phyloP scores from a whole-genome alignment of 2,329 filamentous ascomycete genomes.

The Penicillium sp. region DNA sequence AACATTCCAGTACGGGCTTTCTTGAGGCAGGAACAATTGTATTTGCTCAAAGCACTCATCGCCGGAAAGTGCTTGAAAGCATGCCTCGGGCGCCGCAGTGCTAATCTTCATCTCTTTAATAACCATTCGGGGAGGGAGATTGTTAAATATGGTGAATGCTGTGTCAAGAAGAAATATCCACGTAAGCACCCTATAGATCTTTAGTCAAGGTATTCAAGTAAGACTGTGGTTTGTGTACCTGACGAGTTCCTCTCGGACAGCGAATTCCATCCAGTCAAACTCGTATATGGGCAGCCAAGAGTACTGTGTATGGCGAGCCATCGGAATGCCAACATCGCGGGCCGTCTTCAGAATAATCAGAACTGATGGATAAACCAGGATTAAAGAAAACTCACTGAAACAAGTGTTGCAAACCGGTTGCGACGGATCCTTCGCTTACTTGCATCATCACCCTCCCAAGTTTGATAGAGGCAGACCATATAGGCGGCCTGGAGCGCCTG shows the following conservation, averaged over 20 bases:
- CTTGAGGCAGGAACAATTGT: constrained; percentile 20
- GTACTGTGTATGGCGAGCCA: constrained; percentile 35
- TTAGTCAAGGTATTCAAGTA: neutral
- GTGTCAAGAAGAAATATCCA: constrained; percentile 47
- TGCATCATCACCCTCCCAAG: constrained; percentile 44
- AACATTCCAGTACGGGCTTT: constrained; percentile 25
- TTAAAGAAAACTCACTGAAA: constrained; percentile 38
- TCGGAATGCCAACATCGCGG: constrained; percentile 37
- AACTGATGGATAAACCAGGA: neutral
- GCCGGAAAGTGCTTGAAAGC: constrained; percentile 43
- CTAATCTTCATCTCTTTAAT: constrained; percentile 47
- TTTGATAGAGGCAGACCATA: constrained; percentile 46
- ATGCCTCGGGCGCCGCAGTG: constrained; percentile 41
- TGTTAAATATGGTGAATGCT: constrained; percentile 50
- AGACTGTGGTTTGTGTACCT: constrained; percentile 20
- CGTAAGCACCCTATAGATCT: constrained; percentile 28
- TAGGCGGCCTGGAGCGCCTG: constrained; percentile 45
- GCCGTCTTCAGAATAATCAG: constrained; percentile 24
- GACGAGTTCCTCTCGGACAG: constrained; percentile 42
- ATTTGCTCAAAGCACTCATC: constrained; percentile 34
- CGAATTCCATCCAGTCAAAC: constrained; percentile 41
- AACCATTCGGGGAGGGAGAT: constrained; percentile 46
- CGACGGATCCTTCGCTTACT: constrained; percentile 43
- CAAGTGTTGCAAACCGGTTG: constrained; percentile 40
- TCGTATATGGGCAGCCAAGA: constrained; percentile 29